Percentiles rank a stretch among this genome's conserved stretches.
Evolutionary conservation across 2,329 filamentous ascomycete species (phyloP).

Genomic region (Amphichorda felina): DNA sequence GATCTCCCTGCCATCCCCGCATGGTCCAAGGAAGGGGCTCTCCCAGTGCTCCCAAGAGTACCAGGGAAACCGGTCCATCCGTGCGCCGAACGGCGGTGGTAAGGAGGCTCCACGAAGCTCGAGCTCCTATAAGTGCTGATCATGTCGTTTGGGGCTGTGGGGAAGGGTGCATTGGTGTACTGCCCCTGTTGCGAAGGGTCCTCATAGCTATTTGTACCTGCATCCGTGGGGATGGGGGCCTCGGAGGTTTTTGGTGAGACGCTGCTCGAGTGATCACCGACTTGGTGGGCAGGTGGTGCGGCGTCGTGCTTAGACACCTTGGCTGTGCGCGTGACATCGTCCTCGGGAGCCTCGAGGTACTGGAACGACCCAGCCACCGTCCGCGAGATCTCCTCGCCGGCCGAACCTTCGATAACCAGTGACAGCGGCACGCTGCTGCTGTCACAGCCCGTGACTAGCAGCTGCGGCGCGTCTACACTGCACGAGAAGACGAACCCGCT

Average conservation of each 20-base stretch:
- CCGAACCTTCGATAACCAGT: slow-evolving; percentile 38
- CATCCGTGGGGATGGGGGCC: slow-evolving; percentile 16
- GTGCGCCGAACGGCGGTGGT: slow-evolving; percentile 22
- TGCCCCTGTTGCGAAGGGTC: slow-evolving; percentile 28
- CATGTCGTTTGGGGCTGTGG: slow-evolving; percentile 36
- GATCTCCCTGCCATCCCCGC: slow-evolving; percentile 29
- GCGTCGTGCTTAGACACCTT: slow-evolving; percentile 25
- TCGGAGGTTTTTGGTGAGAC: slow-evolving; percentile 29
- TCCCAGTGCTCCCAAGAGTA: slow-evolving; percentile 26
- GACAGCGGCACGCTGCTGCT: slow-evolving; percentile 41
- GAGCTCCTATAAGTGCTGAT: slow-evolving; percentile 40
- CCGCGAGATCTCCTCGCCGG: slow-evolving; percentile 40
- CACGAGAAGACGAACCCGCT: slow-evolving; percentile 58
- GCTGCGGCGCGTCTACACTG: slow-evolving; percentile 61
- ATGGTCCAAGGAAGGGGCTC: slow-evolving; percentile 30
- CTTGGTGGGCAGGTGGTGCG: slow-evolving; percentile 21
- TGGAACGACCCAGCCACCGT: slow-evolving; percentile 33
- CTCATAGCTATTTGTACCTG: slow-evolving; percentile 32
- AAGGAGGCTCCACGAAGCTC: slow-evolving; percentile 37
- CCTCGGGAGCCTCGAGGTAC: slow-evolving; percentile 37
- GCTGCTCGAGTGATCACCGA: slow-evolving; percentile 24
- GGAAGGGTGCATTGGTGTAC: slow-evolving; percentile 23
- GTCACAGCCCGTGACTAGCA: slow-evolving; percentile 40
- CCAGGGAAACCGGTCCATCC: slow-evolving; percentile 32
- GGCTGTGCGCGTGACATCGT: slow-evolving; percentile 25